Base-by-base conservation (phyloP, 2,329 filamentous ascomycete genomes). In the Aureobasidium melanogenum region DNA sequence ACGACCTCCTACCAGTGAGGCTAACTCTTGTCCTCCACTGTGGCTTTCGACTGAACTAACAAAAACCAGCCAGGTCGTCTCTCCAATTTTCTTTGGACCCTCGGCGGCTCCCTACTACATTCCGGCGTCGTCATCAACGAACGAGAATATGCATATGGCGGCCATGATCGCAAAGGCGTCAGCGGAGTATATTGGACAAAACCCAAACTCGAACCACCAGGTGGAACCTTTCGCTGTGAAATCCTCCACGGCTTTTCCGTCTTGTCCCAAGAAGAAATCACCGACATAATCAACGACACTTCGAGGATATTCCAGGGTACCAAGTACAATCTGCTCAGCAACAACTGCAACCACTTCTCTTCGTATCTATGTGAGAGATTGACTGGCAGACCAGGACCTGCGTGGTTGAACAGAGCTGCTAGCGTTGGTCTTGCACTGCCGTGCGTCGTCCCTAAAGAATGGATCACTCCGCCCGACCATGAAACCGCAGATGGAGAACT, bases 331-430 rank as follows among this genome's bases (percentile, higher is more conserved):
- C 82, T 95, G 15, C 80, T 95, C 47, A 91, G 86, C 22, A 85
- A 85, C 67, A 95, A 95, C 73, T 95, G 90, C 80, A 95, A 95
- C 72, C 90, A 95, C 72, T 95, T 95, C 72, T 93, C 89, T 2
- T 85, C 84, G 22, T 84, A 88, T 68, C 80, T 95, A 19, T 91
- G 88, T 73, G 79, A 87, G 71, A 83, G 83, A 66, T 80, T 95
- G 60, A 93, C 88, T 1, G 84, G 86, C 6, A 81, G 83, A 48
- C 77, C 84, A 0, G 88, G 88, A 0, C 90, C 90, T 0, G 75
- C 74, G 19, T 95, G 89, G 88, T 76, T 95, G 59, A 95, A 95
- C 69, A 83, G 90, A 60, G 90, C 90, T 1, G 90, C 90, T n/a
- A 87, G 83, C 67, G 89, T 95, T 64, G 90, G 90, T 41, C 82